Percentiles rank a stretch among this genome's conserved stretches.
These are phyloP conservation scores for Macrotyloma uniflorum DNA, from an alignment of 306 rosid species.

Conservation along the genomic window DNA sequence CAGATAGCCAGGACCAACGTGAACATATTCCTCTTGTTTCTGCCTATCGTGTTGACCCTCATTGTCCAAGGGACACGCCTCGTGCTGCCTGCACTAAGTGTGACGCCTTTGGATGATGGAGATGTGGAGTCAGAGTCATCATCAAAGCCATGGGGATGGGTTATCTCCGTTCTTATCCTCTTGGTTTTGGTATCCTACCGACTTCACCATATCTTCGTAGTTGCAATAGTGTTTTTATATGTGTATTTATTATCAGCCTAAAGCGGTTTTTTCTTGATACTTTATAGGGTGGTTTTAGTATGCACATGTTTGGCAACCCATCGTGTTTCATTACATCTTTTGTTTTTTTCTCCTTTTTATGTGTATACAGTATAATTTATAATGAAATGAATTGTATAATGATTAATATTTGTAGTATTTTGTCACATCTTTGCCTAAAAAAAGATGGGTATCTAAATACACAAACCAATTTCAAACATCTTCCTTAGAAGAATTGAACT, in stretches of 20 bases:
- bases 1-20: slow-evolving; percentile 19
- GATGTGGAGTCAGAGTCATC: neutral
- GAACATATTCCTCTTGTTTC: slow-evolving; percentile 34
- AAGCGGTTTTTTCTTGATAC: neutral
- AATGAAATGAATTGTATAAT: neutral
- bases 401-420: neutral
- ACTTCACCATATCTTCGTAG: slow-evolving; percentile 35
- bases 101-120: neutral
- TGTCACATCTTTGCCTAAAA: neutral
- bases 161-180: slow-evolving; percentile 23
- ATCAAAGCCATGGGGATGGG: neutral
- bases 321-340: neutral
- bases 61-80: slow-evolving; percentile 18
- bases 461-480: neutral
- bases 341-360: neutral
- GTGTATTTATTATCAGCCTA: slow-evolving; percentile 30
- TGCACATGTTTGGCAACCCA: neutral
- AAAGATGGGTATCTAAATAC: neutral
- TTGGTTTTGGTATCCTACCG: slow-evolving; percentile 31
- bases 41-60: slow-evolving; percentile 30
- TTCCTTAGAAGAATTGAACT: neutral
- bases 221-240: slow-evolving; percentile 13
- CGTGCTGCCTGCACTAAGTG: neutral
- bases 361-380: neutral
- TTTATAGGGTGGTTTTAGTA: neutral